Percentiles rank a stretch among this genome's conserved stretches.
phyloP scores from a whole-genome alignment of 495 filamentous ascomycete species.

The Xylaria flabelliformis region DNA sequence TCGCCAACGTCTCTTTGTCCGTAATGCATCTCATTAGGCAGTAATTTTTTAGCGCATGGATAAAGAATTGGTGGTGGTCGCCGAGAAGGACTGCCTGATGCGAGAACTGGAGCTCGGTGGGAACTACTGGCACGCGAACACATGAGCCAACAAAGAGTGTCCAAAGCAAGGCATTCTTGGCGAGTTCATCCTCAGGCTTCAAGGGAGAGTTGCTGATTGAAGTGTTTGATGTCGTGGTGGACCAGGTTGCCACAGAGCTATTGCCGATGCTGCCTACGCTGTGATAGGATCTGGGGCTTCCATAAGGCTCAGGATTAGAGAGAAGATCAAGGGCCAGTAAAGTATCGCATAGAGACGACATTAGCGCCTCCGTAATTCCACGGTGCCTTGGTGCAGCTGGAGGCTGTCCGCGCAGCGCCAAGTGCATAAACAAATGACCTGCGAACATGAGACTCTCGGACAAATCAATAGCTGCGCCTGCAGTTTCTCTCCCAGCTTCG shows the following conservation, averaged over 20 bases:
- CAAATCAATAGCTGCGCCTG: slow-evolving; percentile 31
- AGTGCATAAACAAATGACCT: slow-evolving; percentile 38
- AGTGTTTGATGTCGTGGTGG: slow-evolving; percentile 36
- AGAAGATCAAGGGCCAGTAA: slow-evolving; percentile 34
- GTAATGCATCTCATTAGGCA: slow-evolving; percentile 35
- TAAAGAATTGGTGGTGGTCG: slow-evolving; percentile 38
- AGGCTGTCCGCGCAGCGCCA: slow-evolving; percentile 40
- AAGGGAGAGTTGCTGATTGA: slow-evolving; percentile 12
- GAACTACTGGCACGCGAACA: slow-evolving; percentile 30
- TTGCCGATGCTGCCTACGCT: slow-evolving; percentile 19
- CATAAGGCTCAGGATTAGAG: slow-evolving; percentile 31
- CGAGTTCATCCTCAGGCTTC: slow-evolving; percentile 35
- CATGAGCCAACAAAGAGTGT: slow-evolving; percentile 40
- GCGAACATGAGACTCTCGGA: slow-evolving; percentile 39
- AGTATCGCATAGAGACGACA: slow-evolving; percentile 37
- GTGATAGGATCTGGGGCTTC: slow-evolving; percentile 26
- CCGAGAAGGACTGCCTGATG: slow-evolving; percentile 24
- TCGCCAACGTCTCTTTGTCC: slow-evolving; percentile 29
- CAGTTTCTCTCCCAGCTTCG: slow-evolving; percentile 18
- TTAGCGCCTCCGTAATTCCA: slow-evolving; percentile 35
- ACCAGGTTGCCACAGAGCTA: slow-evolving; percentile 32
- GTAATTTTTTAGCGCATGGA: slow-evolving; percentile 38
- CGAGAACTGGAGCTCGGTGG: slow-evolving; percentile 15
- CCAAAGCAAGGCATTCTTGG: slow-evolving; percentile 41
- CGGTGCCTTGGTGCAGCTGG: slow-evolving; percentile 38